These are phyloP conservation scores for Sporodiniella umbellata DNA, from an alignment of 371 early-diverging fungal species.

Conservation along the genomic window DNA sequence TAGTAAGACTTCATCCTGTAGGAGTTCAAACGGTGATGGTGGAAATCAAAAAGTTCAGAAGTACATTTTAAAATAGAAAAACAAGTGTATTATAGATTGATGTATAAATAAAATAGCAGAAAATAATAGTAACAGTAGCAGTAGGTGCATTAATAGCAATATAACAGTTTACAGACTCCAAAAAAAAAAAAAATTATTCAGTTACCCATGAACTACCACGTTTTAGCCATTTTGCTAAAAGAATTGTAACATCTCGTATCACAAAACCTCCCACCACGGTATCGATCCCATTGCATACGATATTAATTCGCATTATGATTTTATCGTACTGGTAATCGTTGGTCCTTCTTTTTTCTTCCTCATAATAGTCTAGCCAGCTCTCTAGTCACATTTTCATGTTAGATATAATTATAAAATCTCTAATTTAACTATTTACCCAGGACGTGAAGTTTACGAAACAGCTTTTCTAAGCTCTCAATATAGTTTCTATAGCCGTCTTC, in stretches of 20 bases:
- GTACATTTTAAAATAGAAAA: constrained; percentile 54
- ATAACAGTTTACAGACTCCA: no score
- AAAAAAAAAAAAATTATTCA: constrained; percentile 23
- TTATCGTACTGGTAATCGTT: constrained; percentile 27
- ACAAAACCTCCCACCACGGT: constrained; percentile 43
- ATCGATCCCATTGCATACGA: constrained; percentile 36
- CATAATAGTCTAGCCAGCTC: constrained; percentile 36
- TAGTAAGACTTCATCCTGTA: constrained; percentile 69
- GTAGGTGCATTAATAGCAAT: background rate
- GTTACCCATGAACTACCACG: constrained; percentile 49
- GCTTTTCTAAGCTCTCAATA: constrained; percentile 32
- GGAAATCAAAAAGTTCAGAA: constrained; percentile 84
- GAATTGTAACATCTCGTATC: constrained; percentile 40
- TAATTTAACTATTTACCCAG: constrained; percentile 26
- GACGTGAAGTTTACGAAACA: constrained; percentile 36
- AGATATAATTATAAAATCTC: no score
- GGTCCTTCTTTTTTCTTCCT: constrained; percentile 17
- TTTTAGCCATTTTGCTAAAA: constrained; percentile 52
- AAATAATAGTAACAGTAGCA: background rate
- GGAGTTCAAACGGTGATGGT: constrained; percentile 91
- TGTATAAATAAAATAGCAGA: background rate
- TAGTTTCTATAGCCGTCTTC: constrained; percentile 47
- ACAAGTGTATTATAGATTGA: background rate
- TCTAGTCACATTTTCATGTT: no score
- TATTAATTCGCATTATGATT: constrained; percentile 27